Base-by-base conservation (phyloP, 225 moss, liverwort and hornwort species). In the Bryoerythrophyllum caledonicum region DNA sequence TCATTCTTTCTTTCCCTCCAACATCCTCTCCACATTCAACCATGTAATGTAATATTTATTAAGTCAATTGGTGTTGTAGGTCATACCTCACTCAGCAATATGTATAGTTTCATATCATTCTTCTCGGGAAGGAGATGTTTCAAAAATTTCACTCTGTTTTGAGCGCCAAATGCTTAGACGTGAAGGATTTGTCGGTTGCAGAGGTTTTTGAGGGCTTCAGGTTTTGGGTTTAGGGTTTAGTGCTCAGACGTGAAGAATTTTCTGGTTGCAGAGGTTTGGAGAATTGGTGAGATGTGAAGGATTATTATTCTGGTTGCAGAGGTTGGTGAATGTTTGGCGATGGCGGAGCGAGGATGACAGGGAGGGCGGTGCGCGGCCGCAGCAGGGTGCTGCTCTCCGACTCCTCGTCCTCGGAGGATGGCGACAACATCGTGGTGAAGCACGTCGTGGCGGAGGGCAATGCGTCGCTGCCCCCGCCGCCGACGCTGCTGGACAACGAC, bases 331-430 rank as follows among this genome's bases (percentile, higher is more conserved):
- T 41, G 26, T 15, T 27, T 60, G 51, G 41, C 6, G 66, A 44
- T 16, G 68, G 16, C 21, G 46, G 60, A 66, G 81, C 38, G 65
- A 65, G 56, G 48, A 86, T 85, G 85, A 76, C 85, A 10, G 38
- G 73, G 79, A 77, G 80, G 61, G 63, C 67, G 54, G 68, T 72
- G 81, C 77, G 83, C 62, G 72, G 74, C 74, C 62, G 87, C 37
- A 71, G 74, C 62, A 73, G 84, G 66, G 84, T 84, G 4, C 74
- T 87, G 8, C 79, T 87, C 6, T 87, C 87, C 34, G 87, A 87
- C 65, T 84, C 65, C 24, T 80, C 82, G 37, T 80, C 80, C 19
- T 80, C 72, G 7, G 86, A 81, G 35, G 79, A 62, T n/a, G 60
- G 70, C 32, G 71, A 25, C n/a, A 17, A 80, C 67, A 16, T 77